Evolutionary conservation across 2,329 filamentous ascomycete species (phyloP), one percentile per base, ranked within the genome.

Genomic region (Claviceps cyperi): DNA sequence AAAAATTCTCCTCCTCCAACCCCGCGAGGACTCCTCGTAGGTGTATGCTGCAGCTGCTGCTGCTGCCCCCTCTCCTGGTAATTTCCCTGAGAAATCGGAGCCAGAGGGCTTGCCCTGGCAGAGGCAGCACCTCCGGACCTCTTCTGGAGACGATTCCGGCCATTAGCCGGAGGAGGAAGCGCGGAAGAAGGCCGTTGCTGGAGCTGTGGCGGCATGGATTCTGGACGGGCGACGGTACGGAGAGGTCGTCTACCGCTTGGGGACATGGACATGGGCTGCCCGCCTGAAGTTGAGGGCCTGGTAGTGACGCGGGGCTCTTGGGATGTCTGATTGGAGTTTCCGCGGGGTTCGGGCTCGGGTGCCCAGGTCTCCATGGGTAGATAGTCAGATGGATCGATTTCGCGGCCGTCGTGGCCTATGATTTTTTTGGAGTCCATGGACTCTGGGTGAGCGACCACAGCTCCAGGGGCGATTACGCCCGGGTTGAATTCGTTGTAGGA

Each of bases 361-460:
- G 84, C 84, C 84, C 84, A 89, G 1, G 79, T 79, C 50, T 86
- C 80, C 61, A 87, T 77, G 0, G 86, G 86, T 14, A 90, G 71
- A 60, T 90, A 85, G 63, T 91, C 86, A 0, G 84, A 87, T 1
- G 86, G 86, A 59, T 91, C 86, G 50, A 91, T 76, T 58, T 88
- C 83, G 50, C 83, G 75, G 6, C 86, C 86, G 60, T 88, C 84
- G 54, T 84, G 75, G 1, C 80, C 84, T 49, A 89, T 80, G 53
- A 90, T 87, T 59, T 86, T 86, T 8, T 76, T 74, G 0, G 72
- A 67, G 49, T 80, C 77, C 55, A 73, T 69, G 47, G 69, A 71
- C 46, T 73, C 59, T 37, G 49, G 49, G 1, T 57, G 58, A 19
- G 57, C 54, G 9, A 56, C 55, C 5, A 44, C 46, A n/a, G 55